Percentiles rank a stretch among this genome's conserved stretches.
These are phyloP conservation scores for Cupressus sempervirens DNA, from an alignment of 75 land plant genomes.

Conservation along the genomic window DNA sequence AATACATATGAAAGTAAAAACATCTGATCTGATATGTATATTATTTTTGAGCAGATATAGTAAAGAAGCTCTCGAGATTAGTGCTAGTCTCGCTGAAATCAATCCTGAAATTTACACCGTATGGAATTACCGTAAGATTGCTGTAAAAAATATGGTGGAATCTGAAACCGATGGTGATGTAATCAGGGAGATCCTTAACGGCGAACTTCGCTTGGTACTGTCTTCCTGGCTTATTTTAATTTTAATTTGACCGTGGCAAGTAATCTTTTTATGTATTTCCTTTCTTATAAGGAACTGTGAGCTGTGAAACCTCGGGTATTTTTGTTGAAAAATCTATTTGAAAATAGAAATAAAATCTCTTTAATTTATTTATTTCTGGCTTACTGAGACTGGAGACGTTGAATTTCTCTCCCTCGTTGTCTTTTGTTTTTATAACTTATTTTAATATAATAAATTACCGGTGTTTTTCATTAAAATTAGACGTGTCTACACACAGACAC, in stretches of 20 bases:
- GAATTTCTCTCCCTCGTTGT: too few species aligned
- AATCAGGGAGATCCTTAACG: slow-evolving; percentile 46
- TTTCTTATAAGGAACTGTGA: not conserved
- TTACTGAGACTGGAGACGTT: not conserved
- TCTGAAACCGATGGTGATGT: slow-evolving; percentile 41
- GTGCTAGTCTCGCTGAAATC: slow-evolving; percentile 66
- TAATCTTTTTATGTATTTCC: not conserved
- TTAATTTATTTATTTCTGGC: not conserved
- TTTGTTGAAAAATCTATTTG: too few species aligned
- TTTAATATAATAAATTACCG: not conserved
- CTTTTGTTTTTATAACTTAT: too few species aligned
- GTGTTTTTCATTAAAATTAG: not conserved
- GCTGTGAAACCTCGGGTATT: too few species aligned
- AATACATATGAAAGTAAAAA: not conserved
- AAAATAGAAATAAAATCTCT: too few species aligned
- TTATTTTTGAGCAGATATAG: slow-evolving; percentile 51
- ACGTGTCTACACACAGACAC: not conserved
- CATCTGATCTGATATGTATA: not conserved
- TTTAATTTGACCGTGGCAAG: not conserved
- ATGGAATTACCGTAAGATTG: slow-evolving; percentile 94
- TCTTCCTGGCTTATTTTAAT: not conserved
- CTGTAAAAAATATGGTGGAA: slow-evolving; percentile 39
- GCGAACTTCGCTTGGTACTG: slow-evolving; percentile 83
- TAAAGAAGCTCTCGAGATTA: slow-evolving; percentile 60
- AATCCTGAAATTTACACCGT: slow-evolving; percentile 91